Percentiles rank a stretch among this genome's conserved stretches.
Evolutionary conservation across 164 flowering plant genomes (phyloP).

Genomic region (Vitis rupestris): DNA sequence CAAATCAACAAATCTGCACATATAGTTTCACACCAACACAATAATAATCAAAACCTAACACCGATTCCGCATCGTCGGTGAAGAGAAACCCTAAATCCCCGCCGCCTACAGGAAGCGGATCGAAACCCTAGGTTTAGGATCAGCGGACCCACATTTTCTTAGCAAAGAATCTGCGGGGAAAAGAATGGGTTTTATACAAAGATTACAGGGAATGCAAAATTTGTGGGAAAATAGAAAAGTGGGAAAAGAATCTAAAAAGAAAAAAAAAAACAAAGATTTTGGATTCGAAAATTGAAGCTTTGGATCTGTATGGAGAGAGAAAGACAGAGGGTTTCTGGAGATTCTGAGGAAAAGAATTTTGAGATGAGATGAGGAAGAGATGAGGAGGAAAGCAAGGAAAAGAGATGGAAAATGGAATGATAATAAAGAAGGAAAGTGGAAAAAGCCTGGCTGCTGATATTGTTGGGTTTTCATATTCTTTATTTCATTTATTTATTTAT

Average conservation of each 20-base stretch:
- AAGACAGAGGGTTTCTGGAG: slow-evolving; percentile 8
- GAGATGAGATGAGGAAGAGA: slow-evolving; percentile 1
- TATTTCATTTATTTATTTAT: background rate
- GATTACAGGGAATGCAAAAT: too few species aligned
- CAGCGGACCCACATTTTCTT: too few species aligned
- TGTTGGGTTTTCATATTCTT: slow-evolving; percentile 3
- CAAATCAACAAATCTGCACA: background rate
- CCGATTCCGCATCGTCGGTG: too few species aligned
- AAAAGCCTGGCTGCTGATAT: background rate
- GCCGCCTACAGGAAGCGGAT: too few species aligned
- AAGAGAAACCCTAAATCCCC: too few species aligned
- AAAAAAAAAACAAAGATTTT: background rate
- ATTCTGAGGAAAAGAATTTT: slow-evolving; percentile 9
- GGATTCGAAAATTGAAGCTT: slow-evolving; percentile 1
- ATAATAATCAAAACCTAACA: too few species aligned
- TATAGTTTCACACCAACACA: too few species aligned
- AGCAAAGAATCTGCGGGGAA: too few species aligned
- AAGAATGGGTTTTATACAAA: too few species aligned
- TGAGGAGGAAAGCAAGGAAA: slow-evolving; percentile 1
- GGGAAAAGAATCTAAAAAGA: slow-evolving; percentile 6
- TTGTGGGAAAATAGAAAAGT: background rate
- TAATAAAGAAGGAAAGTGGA: background rate
- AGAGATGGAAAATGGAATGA: slow-evolving; percentile 12
- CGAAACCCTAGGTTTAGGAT: too few species aligned
- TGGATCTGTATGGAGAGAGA: slow-evolving; percentile 8